Base-by-base conservation (phyloP, 768 basidiomycete genomes). In the Termitomyces sp. region DNA sequence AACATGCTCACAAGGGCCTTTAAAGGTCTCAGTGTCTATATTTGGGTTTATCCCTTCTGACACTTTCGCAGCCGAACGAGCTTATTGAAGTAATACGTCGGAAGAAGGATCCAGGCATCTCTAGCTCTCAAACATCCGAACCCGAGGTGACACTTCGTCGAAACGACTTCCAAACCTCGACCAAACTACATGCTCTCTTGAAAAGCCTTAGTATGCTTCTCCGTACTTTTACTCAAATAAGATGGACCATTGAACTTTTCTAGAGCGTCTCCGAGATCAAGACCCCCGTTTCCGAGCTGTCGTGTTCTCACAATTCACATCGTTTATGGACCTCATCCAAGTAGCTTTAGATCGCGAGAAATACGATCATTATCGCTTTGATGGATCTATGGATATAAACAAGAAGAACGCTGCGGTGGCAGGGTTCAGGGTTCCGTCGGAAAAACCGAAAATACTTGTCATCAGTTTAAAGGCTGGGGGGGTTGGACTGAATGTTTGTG, bases 331-430 rank as follows among this genome's bases (percentile, higher is more conserved):
- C 63, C 74, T 95, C 15, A 91, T 95, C 54, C 83, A 91, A 62
- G 67, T 73, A 1, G 83, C 78, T 4, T 72, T 95, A 52, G 77
- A 85, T 48, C 83, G 88, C 19, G 90, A 94, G 63, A 68, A 70
- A 1, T 76, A 91, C 58, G 72, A 81, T 42, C 85, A 82, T 63
- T 85, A 83, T 60, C 82, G 96, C 19, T 93, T 98, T 63, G 96
- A 98, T 66, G 96, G 96, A 1, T 83, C 90, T 0, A 93, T 98
- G 90, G 86, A 86, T 62, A 77, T 96, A 59, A 89, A 87, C 71
- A 88, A 87, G 66, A 80, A 92, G 53, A 82, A 79, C 38, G 78
- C 79, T 9, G 88, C 91, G 2, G 77, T 98, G 38, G 75, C 82
- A 42, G 85, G 84, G 58, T 98, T 98, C 75, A 88, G 84, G 62